Percentiles rank a stretch among this genome's conserved stretches.
phyloP scores from a whole-genome alignment of 352 stramenopile genomes.

The Blastocystis sp. region DNA sequence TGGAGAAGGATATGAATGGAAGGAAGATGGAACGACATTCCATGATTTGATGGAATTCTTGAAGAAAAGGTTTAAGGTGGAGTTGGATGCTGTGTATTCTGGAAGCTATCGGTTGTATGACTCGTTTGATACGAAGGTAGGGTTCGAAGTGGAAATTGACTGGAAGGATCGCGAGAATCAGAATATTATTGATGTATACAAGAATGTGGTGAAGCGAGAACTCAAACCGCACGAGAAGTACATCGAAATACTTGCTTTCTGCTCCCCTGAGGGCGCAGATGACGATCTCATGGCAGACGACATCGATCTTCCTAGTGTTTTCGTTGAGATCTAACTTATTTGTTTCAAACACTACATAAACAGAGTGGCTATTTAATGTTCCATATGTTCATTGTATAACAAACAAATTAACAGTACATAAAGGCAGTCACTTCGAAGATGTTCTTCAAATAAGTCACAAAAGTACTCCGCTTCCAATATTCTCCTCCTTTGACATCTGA shows the following conservation, averaged over 20 bases:
- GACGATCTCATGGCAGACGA: constrained; percentile 15
- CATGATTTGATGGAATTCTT: constrained; percentile 75
- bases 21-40: not conserved
- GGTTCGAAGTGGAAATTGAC: not conserved
- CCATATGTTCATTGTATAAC: not conserved
- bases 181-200: constrained; percentile 8
- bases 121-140: constrained; percentile 67
- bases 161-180: not conserved
- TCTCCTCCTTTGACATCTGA: not conserved
- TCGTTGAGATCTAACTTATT: constrained; percentile 9
- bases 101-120: constrained; percentile 68
- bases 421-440: not conserved
- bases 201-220: not conserved
- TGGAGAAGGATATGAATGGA: not conserved
- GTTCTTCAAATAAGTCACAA: not conserved
- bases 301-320: not conserved
- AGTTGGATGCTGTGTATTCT: constrained; percentile 94
- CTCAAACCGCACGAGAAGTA: not conserved
- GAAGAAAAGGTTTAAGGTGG: constrained; percentile 86
- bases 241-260: constrained; percentile 26
- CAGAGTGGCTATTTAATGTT: not conserved
- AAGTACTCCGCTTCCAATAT: not conserved
- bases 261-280: not conserved
- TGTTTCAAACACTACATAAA: not conserved
- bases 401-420: not conserved